Percentiles rank a stretch among this genome's conserved stretches.
Evolutionary conservation across 2,329 filamentous ascomycete genomes (phyloP).

Genomic region (Knufia petricola): DNA sequence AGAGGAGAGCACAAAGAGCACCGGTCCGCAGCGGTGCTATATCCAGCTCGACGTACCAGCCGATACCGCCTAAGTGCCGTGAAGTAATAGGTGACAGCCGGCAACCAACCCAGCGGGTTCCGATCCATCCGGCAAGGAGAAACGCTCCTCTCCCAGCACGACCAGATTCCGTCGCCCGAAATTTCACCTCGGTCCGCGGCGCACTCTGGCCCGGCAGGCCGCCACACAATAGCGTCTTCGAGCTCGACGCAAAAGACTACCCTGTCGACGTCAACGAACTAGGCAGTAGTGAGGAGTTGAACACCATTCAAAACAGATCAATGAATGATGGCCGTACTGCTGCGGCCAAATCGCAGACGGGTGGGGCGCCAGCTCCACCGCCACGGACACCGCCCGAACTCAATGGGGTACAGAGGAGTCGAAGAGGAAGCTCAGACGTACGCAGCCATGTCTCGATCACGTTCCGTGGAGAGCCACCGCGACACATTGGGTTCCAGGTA

Average conservation of each 20-base stretch:
- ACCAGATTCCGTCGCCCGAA: conserved; percentile 4
- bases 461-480: conserved; percentile 13
- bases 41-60: background rate
- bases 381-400: conserved; percentile 17
- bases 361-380: conserved; percentile 10
- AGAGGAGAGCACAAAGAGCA: conserved; percentile 10
- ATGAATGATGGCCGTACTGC: background rate
- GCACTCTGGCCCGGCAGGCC: conserved; percentile 9
- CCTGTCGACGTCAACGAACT: background rate
- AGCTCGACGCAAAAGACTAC: conserved; percentile 15
- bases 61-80: conserved; percentile 3
- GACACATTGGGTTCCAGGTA: conserved; percentile 12
- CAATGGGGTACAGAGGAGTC: conserved; percentile 15
- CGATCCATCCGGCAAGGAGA: background rate
- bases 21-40: background rate
- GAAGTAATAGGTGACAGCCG: background rate
- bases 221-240: conserved; percentile 14
- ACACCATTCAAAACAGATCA: background rate
- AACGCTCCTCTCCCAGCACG: conserved; percentile 1
- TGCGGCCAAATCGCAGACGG: conserved; percentile 5
- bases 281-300: no score
- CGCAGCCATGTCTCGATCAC: conserved; percentile 13
- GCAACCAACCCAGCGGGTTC: background rate
- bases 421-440: conserved; percentile 1
- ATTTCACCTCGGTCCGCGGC: conserved; percentile 6